phyloP scores from a whole-genome alignment of 225 moss, liverwort and hornwort species.

The Thuidium tamariscinum region DNA sequence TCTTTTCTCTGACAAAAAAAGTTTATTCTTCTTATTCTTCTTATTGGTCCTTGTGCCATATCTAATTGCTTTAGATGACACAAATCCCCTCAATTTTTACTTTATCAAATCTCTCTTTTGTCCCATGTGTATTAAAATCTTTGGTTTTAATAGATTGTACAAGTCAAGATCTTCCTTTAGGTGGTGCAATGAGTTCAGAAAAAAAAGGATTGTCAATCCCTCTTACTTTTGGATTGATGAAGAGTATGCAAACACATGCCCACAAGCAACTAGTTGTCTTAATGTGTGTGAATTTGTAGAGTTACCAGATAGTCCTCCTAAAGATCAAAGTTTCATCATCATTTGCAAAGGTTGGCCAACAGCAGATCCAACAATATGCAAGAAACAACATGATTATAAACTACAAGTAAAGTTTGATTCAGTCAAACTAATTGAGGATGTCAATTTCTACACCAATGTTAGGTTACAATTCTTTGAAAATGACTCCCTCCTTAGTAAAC shows the following conservation, averaged over 20 bases:
- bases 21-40: neutral
- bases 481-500: neutral
- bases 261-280: neutral
- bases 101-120: neutral
- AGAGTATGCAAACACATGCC: neutral
- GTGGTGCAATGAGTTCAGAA: slow-evolving; percentile 2
- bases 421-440: neutral
- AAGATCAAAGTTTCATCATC: neutral
- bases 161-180: neutral
- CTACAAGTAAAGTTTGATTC: neutral
- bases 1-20: neutral
- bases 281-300: neutral
- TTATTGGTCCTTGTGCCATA: neutral
- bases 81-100: neutral
- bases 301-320: neutral
- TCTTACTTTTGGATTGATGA: neutral
- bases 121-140: neutral
- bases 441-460: neutral
- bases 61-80: neutral
- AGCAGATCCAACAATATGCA: rapidly evolving
- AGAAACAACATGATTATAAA: neutral
- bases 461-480: neutral
- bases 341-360: neutral
- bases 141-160: neutral
- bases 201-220: neutral